Base-by-base conservation (phyloP, 202 grass and related monocot genomes). In the Schoenoplectus triqueter region DNA sequence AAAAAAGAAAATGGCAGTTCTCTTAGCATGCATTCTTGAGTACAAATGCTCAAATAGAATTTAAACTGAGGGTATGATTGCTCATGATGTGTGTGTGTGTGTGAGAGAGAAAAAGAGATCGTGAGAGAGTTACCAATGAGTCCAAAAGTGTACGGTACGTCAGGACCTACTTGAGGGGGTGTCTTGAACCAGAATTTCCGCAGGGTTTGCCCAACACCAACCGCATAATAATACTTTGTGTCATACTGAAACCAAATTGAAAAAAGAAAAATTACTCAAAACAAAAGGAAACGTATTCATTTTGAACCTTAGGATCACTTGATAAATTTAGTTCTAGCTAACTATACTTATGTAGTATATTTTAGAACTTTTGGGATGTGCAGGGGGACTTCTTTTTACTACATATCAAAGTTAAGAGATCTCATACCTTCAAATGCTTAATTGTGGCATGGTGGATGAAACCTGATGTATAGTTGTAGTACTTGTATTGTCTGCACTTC, bases 381-480 rank as follows among this genome's bases (percentile, higher is more conserved):
- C 20, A 55, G 31, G 48, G 56, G 7, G 41, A 52, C 18, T 3
- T 71, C 3, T 5, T 13, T 78, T 78, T 78, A 31, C 31, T 15
- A 18, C 19, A 20, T 78, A 73, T 46, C 9, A 21, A 82, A 64
- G 55, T 59, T 49, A 22, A 73, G 7, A 86, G 50, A 64, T 49
- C 13, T 41, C 44, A n/a, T 20, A 97, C 94, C 94, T 97, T 85
- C 69, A 97, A 84, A 6, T 88, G 74, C 51, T 84, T 87, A 2
- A 97, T 61, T 59, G 90, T 94, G 89, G 85, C 94, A 39, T 97
- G 94, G 78, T 97, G 94, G 80, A 97, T 97, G 82, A 89, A 94
- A 55, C 92, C 94, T 2, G 94, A 94, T 10, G 92, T 97, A 49
- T 97, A 97, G 41, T 92, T 92, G 89, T 92, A 97, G 90, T 89